Evolutionary conservation across 1,284 basidiomycete species (phyloP).

Genomic region (Rhodotorula sp.): DNA sequence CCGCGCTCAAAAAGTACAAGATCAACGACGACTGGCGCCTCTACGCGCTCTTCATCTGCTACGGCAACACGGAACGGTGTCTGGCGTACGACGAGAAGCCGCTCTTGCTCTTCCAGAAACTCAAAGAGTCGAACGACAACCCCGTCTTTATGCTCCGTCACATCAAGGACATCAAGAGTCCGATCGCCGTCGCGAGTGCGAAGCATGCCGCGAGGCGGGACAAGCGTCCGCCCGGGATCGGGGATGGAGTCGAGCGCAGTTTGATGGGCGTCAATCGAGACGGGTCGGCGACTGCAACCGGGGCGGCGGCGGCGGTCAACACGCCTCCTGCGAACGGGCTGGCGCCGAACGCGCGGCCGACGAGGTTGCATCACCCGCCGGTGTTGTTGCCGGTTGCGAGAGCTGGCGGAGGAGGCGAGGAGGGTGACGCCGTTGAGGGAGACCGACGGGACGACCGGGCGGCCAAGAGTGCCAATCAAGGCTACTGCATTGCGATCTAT

Average conservation of each 20-base stretch:
- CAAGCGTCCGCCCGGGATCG: conserved; percentile 39
- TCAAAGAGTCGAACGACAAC: conserved; percentile 95
- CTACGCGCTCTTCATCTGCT: conserved; percentile 99
- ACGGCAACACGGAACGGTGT: conserved; percentile 89
- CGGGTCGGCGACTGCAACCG: conserved; percentile 4
- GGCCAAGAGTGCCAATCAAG: conserved; percentile 42
- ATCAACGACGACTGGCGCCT: conserved; percentile 99
- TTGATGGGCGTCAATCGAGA: conserved; percentile 29
- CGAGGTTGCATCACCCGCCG: conserved; percentile 47
- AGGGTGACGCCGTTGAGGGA: conserved; percentile 35
- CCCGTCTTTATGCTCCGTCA: conserved; percentile 99
- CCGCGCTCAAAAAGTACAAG: conserved; percentile 96
- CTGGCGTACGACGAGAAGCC: conserved; percentile 98
- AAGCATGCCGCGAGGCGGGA: conserved; percentile 73
- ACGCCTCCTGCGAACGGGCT: conserved; percentile 10
- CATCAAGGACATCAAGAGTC: conserved; percentile 95
- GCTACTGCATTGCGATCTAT: conserved; percentile 55
- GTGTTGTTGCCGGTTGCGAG: conserved; percentile 46
- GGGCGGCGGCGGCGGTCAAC: background rate
- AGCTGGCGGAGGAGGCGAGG: conserved; percentile 14
- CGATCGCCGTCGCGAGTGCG: conserved; percentile 88
- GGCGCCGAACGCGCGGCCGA: conserved; percentile 37
- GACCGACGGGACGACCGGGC: conserved; percentile 15
- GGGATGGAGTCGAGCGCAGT: conserved; percentile 31
- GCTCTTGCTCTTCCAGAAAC: conserved; percentile 88